These are phyloP conservation scores for Salvia splendens DNA, from an alignment of 257 asterid genomes.

Conservation along the genomic window DNA sequence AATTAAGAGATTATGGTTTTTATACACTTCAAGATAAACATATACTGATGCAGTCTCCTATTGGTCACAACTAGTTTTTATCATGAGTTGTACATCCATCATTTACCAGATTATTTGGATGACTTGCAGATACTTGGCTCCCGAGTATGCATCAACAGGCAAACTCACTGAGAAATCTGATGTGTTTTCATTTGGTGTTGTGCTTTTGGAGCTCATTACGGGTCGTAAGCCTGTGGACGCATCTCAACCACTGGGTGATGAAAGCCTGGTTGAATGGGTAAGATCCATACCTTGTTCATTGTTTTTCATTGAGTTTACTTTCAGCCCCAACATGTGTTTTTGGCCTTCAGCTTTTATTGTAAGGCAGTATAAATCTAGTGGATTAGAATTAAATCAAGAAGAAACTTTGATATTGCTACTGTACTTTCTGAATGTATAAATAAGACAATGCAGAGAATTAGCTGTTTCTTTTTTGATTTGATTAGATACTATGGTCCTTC, in stretches of 20 bases:
- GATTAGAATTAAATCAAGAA: neutral
- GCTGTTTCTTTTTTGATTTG: neutral
- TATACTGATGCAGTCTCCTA: constrained; percentile 6
- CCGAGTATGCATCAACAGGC: constrained; percentile 88
- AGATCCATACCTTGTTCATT: constrained; percentile 31
- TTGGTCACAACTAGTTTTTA: neutral
- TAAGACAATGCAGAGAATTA: constrained; percentile 4
- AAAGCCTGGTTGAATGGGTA: constrained; percentile 92
- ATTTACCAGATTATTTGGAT: constrained; percentile 30
- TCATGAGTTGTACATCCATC: constrained; percentile 15
- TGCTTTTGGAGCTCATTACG: constrained; percentile 84
- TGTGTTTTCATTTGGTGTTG: constrained; percentile 81
- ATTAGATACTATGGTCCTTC: neutral
- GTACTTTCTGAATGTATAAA: neutral
- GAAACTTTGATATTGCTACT: neutral
- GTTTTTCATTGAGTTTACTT: constrained; percentile 17
- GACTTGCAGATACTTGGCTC: constrained; percentile 78
- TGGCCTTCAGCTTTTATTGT: neutral
- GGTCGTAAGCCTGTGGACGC: constrained; percentile 87
- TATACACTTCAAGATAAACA: neutral
- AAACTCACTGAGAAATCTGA: constrained; percentile 88
- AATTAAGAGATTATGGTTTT: constrained; percentile 20
- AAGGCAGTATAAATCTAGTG: neutral
- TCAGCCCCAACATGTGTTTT: neutral
- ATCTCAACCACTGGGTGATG: constrained; percentile 84